Percentiles rank a stretch among this genome's conserved stretches.
Evolutionary conservation across 23 red algal genomes (phyloP).

Genomic region (Pyropia yezoensis): DNA sequence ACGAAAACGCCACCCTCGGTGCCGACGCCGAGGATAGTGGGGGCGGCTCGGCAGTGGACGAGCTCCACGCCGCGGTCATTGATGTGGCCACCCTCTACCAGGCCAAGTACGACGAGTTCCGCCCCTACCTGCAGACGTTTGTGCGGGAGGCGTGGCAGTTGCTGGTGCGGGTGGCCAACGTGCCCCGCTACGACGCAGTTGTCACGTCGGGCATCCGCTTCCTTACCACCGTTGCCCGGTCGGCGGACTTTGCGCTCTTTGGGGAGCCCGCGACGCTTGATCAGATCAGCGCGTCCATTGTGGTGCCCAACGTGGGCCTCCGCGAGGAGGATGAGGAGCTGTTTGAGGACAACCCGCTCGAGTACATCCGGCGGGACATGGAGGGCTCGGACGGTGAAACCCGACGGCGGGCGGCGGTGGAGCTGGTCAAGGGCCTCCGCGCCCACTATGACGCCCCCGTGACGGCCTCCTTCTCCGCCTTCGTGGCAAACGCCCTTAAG

Average conservation of each 20-base stretch:
- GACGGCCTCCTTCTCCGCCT: conserved; percentile 52
- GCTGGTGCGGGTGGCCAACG: conserved; percentile 55
- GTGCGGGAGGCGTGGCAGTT: conserved; percentile 57
- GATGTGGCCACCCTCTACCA: conserved; percentile 67
- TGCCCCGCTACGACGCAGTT: conserved; percentile 62
- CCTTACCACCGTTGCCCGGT: conserved; percentile 58
- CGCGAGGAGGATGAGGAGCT: conserved; percentile 81
- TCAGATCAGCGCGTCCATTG: conserved; percentile 75
- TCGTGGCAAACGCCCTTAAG: conserved; percentile 56
- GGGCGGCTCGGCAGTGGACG: conserved; percentile 37
- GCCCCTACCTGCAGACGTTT: conserved; percentile 61
- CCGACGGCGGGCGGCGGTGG: conserved; percentile 66
- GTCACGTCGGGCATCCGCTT: conserved; percentile 82
- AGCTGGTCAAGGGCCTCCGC: conserved; percentile 79
- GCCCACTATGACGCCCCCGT: conserved; percentile 64
- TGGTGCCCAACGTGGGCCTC: conserved; percentile 88
- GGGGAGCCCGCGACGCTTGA: conserved; percentile 24
- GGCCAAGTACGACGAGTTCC: conserved; percentile 94
- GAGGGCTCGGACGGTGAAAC: conserved; percentile 89
- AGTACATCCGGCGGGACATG: conserved; percentile 93
- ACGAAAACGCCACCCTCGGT: conserved; percentile 29
- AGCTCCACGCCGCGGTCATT: conserved; percentile 50
- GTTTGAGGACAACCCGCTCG: conserved; percentile 90
- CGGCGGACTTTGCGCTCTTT: conserved; percentile 63
- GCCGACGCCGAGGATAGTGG: conserved; percentile 18